Evolutionary conservation across 2,329 filamentous ascomycete genomes (phyloP).

Genomic region (Acrodontium crateriforme): DNA sequence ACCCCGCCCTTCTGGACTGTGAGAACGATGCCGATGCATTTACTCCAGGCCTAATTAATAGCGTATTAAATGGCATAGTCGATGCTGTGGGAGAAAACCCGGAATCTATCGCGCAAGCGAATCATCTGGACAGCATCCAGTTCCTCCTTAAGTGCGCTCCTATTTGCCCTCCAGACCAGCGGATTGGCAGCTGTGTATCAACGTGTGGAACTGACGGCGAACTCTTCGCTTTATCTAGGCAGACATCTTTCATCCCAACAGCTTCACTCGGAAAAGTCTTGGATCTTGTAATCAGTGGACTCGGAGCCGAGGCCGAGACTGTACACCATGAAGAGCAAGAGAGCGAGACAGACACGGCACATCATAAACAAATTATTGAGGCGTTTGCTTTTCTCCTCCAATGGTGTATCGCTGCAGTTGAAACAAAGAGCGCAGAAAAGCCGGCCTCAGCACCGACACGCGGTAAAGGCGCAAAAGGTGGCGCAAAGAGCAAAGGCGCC

Average conservation of each 20-base stretch:
- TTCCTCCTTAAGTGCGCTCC: conserved; percentile 89
- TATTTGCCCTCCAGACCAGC: conserved; percentile 30
- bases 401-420: conserved; percentile 90
- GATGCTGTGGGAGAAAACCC: conserved; percentile 86
- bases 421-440: conserved; percentile 78
- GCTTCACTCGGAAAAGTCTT: conserved; percentile 84
- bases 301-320: conserved; percentile 61
- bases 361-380: conserved; percentile 85
- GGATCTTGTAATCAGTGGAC: conserved; percentile 67
- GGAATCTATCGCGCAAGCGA: conserved; percentile 66
- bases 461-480: conserved; percentile 58
- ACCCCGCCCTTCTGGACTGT: conserved; percentile 71
- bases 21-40: conserved; percentile 82
- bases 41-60: conserved; percentile 65
- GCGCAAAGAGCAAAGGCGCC: conserved; percentile 51
- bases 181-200: conserved; percentile 13
- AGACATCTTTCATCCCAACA: conserved; percentile 62
- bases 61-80: conserved; percentile 78
- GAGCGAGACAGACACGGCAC: conserved; percentile 43
- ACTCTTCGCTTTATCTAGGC: conserved; percentile 55
- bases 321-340: conserved; percentile 86
- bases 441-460: conserved; percentile 57
- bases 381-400: conserved; percentile 89
- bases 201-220: conserved; percentile 43
- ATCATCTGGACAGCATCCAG: conserved; percentile 82